Percentiles rank a stretch among this genome's conserved stretches.
Evolutionary conservation across 352 stramenopile species (phyloP).

Genomic region (Globisporangium lucens): DNA sequence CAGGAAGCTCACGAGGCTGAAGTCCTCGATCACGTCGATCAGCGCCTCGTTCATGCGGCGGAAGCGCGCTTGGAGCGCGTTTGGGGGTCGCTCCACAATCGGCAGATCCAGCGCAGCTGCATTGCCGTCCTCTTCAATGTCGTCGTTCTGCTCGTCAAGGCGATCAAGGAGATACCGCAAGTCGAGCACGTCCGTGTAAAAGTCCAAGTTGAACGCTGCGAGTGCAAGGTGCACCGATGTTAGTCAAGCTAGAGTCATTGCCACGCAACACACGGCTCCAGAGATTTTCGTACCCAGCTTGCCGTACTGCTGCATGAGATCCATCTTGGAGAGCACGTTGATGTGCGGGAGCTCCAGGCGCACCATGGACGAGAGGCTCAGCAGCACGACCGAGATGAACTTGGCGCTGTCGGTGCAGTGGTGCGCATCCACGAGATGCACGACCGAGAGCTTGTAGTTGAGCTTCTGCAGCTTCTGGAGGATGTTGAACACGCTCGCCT

Average conservation of each 20-base stretch:
- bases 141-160: conserved; percentile 63
- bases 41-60: conserved; percentile 81
- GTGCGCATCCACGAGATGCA: conserved; percentile 95
- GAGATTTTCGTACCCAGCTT: conserved; percentile 45
- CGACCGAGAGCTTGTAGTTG: conserved; percentile 83
- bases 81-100: conserved; percentile 28
- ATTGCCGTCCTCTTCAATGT: conserved; percentile 35
- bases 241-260: background rate
- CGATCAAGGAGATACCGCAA: conserved; percentile 78
- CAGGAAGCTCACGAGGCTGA: conserved; percentile 82
- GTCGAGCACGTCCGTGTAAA: conserved; percentile 87
- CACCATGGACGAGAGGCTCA: conserved; percentile 98
- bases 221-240: background rate
- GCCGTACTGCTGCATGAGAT: conserved; percentile 94
- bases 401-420: conserved; percentile 94
- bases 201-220: conserved; percentile 83
- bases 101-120: conserved; percentile 29
- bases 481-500: conserved; percentile 95
- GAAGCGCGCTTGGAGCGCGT: conserved; percentile 47
- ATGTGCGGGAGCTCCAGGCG: conserved; percentile 96
- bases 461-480: conserved; percentile 93
- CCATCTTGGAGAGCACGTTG: conserved; percentile 99
- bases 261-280: background rate
- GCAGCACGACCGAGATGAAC: conserved; percentile 96
- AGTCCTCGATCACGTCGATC: conserved; percentile 86